Evolutionary conservation across 164 flowering plant species (phyloP).

Genomic region (Warburgia ugandensis): DNA sequence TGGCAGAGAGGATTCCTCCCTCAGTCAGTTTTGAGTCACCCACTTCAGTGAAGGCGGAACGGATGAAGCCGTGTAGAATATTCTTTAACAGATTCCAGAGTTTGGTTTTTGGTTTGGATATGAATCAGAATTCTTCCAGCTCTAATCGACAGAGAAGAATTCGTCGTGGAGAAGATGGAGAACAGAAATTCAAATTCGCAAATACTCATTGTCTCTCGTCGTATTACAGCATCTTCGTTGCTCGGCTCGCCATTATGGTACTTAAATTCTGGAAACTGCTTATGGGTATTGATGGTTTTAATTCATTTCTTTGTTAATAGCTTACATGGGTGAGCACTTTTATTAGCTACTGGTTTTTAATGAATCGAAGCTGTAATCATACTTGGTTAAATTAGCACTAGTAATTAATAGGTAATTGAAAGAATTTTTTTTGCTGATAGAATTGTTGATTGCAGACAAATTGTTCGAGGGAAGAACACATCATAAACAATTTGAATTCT

Average conservation of each 20-base stretch:
- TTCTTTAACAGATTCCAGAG: slow-evolving; percentile 17
- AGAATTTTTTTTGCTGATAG: too few species aligned
- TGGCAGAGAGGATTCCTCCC: slow-evolving; percentile 11
- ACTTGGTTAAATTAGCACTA: too few species aligned
- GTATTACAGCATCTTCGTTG: slow-evolving; percentile 89
- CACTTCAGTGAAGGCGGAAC: too few species aligned
- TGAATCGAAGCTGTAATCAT: too few species aligned
- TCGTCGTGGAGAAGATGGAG: slow-evolving; percentile 38
- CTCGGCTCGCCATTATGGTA: slow-evolving; percentile 94
- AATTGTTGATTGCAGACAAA: too few species aligned
- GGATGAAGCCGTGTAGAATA: slow-evolving; percentile 10
- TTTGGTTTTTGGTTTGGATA: slow-evolving; percentile 13
- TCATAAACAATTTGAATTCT: too few species aligned
- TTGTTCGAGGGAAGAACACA: too few species aligned
- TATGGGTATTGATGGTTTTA: background rate
- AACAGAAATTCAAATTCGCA: slow-evolving; percentile 48
- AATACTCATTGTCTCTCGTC: slow-evolving; percentile 67
- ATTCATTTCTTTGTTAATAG: too few species aligned
- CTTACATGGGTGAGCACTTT: too few species aligned
- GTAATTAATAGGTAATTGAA: too few species aligned
- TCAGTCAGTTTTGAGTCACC: slow-evolving; percentile 25
- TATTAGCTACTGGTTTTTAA: too few species aligned
- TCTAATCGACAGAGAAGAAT: slow-evolving; percentile 25
- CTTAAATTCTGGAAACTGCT: background rate
- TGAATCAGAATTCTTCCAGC: slow-evolving; percentile 17